phyloP scores from a whole-genome alignment of 495 filamentous ascomycete species.

The Penicillium lividum region DNA sequence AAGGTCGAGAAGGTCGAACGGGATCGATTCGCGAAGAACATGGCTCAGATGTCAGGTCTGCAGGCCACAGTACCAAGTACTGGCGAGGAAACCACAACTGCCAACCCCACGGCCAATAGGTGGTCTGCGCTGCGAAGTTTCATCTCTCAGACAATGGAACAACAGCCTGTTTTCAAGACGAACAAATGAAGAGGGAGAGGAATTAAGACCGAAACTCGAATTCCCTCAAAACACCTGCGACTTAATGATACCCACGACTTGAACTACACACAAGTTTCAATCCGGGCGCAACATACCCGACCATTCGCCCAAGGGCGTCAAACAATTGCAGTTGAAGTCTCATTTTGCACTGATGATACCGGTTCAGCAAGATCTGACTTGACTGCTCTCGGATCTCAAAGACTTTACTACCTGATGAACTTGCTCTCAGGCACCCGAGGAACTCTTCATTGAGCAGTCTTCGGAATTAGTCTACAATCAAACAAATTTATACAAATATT shows the following conservation, averaged over 20 bases:
- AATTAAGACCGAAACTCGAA: neutral
- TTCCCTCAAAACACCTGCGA: neutral
- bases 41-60: slow-evolving; percentile 60
- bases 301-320: neutral
- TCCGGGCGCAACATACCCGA: neutral
- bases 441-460: slow-evolving; percentile 3
- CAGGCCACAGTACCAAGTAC: slow-evolving; percentile 16
- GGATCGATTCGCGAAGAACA: slow-evolving; percentile 76
- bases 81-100: slow-evolving; percentile 17
- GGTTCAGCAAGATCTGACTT: neutral
- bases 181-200: slow-evolving; percentile 27
- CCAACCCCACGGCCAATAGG: slow-evolving; percentile 52
- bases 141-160: slow-evolving; percentile 73
- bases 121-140: slow-evolving; percentile 71
- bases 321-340: neutral
- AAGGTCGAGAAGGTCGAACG: slow-evolving; percentile 74
- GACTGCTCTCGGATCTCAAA: neutral
- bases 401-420: slow-evolving; percentile 1
- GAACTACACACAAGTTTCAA: neutral
- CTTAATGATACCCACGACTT: neutral
- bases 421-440: neutral
- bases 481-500: neutral
- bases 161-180: slow-evolving; percentile 62
- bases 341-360: neutral
- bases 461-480: slow-evolving; percentile 1